A percentile compares a stretch with the other conserved stretches of the same genome.
Conservation (phyloP, 768 basidiomycete genomes). For the Daedaleopsis sinensis region DNA sequence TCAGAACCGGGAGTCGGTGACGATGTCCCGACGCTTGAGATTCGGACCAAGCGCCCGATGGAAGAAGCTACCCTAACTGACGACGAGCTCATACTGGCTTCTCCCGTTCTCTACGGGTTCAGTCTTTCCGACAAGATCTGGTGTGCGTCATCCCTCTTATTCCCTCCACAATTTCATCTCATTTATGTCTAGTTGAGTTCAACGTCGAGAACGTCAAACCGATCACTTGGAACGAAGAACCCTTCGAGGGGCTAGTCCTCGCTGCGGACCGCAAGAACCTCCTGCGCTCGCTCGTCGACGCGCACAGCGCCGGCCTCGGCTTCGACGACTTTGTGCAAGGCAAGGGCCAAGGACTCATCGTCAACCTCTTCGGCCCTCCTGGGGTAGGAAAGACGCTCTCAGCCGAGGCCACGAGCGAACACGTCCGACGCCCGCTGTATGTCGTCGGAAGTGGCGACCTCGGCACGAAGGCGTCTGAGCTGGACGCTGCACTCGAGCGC, state of each 20-base stretch:
- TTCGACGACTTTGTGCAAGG: slow-evolving; percentile 39
- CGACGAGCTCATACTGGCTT: slow-evolving; percentile 55
- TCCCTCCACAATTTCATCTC: neutral
- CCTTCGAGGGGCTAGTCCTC: slow-evolving; percentile 36
- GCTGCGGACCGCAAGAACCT: slow-evolving; percentile 32
- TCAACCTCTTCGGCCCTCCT: slow-evolving; percentile 33
- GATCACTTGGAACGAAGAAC: slow-evolving; percentile 44
- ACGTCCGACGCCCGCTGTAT: slow-evolving; percentile 22
- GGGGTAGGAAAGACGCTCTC: slow-evolving; percentile 34
- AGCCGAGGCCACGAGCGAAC: slow-evolving; percentile 31
- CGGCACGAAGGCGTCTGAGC: slow-evolving; percentile 24
- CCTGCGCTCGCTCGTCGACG: slow-evolving; percentile 35
- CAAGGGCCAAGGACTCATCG: slow-evolving; percentile 38
- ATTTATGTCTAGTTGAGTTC: slow-evolving; percentile 51
- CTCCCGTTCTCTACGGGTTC: slow-evolving; percentile 62
- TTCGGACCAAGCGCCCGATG: neutral
- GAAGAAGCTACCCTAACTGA: slow-evolving; percentile 30
- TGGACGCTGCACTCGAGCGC: slow-evolving; percentile 33
- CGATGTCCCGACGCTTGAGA: slow-evolving; percentile 16
- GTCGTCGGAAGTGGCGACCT: slow-evolving; percentile 19
- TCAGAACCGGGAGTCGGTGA: neutral
- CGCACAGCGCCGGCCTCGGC: slow-evolving; percentile 26
- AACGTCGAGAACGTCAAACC: slow-evolving; percentile 55
- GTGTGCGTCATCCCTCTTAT: slow-evolving; percentile 25
- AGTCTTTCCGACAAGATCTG: slow-evolving; percentile 61